These are phyloP conservation scores for Berberis vulgaris DNA, from an alignment of 164 flowering plant species.

Conservation along the genomic window DNA sequence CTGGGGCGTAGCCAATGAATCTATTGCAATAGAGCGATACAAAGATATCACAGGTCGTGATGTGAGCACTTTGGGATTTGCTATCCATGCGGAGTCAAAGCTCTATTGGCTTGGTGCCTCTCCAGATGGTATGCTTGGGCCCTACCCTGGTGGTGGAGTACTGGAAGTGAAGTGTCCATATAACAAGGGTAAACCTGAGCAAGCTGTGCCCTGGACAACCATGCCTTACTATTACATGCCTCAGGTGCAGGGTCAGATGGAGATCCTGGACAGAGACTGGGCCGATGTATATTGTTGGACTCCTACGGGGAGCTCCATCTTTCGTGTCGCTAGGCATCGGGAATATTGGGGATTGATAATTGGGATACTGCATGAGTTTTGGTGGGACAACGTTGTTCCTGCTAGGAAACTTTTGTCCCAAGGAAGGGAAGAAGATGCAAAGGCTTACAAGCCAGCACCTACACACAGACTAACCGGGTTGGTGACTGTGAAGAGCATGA, in stretches of 20 bases:
- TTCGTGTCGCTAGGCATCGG: conserved; percentile 59
- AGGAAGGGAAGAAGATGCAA: conserved; percentile 47
- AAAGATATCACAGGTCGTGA: conserved; percentile 78
- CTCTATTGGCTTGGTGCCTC: conserved; percentile 91
- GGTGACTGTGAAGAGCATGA: conserved; percentile 46
- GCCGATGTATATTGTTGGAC: conserved; percentile 96
- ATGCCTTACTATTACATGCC: conserved; percentile 97
- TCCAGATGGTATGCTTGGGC: conserved; percentile 83
- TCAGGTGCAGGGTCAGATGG: conserved; percentile 98
- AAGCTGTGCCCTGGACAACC: conserved; percentile 68
- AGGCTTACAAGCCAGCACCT: conserved; percentile 42
- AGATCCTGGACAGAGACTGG: conserved; percentile 88
- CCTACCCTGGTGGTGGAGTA: conserved; percentile 64
- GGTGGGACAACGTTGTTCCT: conserved; percentile 96
- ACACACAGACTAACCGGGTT: conserved; percentile 71
- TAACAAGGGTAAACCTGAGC: conserved; percentile 90
- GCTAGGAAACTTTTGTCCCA: conserved; percentile 60
- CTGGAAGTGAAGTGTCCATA: conserved; percentile 97
- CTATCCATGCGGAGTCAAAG: conserved; percentile 48
- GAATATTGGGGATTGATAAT: conserved; percentile 72
- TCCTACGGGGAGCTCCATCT: conserved; percentile 76
- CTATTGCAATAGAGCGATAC: conserved; percentile 66
- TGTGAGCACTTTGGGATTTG: conserved; percentile 73
- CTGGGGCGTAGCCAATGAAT: conserved; percentile 86
- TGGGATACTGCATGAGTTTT: conserved; percentile 72